phyloP scores from a whole-genome alignment of 2,329 filamentous ascomycete genomes.

The Chrysosporium keratinophilum region DNA sequence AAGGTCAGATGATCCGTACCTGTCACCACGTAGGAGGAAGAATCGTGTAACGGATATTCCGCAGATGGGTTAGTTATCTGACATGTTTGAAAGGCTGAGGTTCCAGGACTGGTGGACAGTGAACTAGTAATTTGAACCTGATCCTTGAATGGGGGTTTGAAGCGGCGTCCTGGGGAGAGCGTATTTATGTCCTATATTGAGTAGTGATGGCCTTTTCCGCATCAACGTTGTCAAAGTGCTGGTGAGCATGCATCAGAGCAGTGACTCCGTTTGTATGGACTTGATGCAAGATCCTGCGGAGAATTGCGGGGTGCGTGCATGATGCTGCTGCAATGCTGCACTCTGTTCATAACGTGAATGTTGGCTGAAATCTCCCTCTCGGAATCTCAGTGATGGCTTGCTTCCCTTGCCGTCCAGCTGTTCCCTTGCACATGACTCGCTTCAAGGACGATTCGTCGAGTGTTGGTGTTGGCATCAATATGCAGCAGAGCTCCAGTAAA shows the following conservation, averaged over 20 bases:
- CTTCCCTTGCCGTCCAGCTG: background rate
- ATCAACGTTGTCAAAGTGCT: background rate
- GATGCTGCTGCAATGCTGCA: background rate
- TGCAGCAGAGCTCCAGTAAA: too few species aligned
- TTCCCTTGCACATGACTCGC: background rate
- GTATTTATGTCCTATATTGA: too few species aligned
- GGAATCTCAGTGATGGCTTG: too few species aligned
- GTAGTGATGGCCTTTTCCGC: too few species aligned
- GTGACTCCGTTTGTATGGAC: too few species aligned
- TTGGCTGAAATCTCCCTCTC: background rate
- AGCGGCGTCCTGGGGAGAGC: background rate
- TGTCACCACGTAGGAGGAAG: slow-evolving; percentile 1
- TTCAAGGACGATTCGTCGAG: too few species aligned
- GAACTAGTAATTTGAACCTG: background rate
- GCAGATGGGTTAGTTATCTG: background rate
- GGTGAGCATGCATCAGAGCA: background rate
- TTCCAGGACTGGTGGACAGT: background rate
- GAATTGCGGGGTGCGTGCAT: background rate
- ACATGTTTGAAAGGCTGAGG: too few species aligned
- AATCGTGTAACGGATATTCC: background rate
- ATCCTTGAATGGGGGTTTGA: background rate
- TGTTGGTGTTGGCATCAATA: too few species aligned
- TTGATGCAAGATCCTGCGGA: background rate
- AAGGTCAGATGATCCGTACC: slow-evolving; percentile 8
- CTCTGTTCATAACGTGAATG: background rate